These are phyloP conservation scores for Apocynum venetum DNA, from an alignment of 257 asterid species.

Conservation along the genomic window DNA sequence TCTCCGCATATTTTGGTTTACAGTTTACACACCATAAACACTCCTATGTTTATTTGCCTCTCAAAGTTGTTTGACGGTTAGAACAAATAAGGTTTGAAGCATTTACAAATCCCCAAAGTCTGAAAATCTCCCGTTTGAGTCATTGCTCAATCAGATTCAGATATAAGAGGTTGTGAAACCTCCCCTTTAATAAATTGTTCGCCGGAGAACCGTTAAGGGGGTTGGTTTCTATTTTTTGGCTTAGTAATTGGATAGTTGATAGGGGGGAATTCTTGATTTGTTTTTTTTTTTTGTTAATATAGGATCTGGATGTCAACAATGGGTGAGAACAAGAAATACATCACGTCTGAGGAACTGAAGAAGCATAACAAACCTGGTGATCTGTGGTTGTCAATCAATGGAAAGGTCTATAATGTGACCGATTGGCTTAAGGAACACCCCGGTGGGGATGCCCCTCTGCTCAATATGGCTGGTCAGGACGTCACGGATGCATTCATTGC, in stretches of 20 bases:
- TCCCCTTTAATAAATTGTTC: neutral
- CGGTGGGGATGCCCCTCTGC: slow-evolving; percentile 36
- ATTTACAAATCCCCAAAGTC: neutral
- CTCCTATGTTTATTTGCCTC: neutral
- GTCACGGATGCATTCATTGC: slow-evolving; percentile 52
- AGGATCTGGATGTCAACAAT: slow-evolving; percentile 2
- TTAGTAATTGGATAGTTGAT: too few species aligned
- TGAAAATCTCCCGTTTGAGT: neutral
- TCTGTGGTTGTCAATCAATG: slow-evolving; percentile 42
- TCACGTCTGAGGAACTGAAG: slow-evolving; percentile 34
- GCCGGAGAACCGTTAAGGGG: neutral
- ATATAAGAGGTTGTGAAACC: neutral
- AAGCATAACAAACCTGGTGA: slow-evolving; percentile 34
- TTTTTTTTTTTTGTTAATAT: neutral
- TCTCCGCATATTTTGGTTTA: neutral
- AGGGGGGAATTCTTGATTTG: too few species aligned
- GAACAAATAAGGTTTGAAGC: neutral
- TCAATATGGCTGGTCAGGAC: slow-evolving; percentile 44
- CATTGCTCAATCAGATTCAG: neutral
- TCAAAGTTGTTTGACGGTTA: neutral
- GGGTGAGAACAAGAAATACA: slow-evolving; percentile 26
- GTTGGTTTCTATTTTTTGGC: neutral
- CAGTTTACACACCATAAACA: neutral
- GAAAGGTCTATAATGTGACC: slow-evolving; percentile 39
- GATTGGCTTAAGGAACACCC: slow-evolving; percentile 43